A percentile compares a stretch with the other conserved stretches of the same genome.
Evolutionary conservation across 2,329 filamentous ascomycete genomes (phyloP).

Genomic region (Balansia obtecta): DNA sequence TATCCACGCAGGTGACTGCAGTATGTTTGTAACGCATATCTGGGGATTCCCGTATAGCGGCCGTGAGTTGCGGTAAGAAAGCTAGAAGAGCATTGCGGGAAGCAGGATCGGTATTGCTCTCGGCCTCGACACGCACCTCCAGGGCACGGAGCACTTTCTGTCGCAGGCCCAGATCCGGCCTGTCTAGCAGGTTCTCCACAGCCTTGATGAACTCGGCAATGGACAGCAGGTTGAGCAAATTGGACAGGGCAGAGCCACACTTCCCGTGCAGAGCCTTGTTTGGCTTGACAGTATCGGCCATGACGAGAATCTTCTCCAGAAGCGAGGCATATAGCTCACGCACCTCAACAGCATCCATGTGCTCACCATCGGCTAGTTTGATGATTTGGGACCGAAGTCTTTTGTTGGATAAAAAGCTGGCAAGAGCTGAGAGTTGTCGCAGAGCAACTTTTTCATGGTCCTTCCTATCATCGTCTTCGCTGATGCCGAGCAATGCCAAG

Average conservation of each 20-base stretch:
- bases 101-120: conserved; percentile 53
- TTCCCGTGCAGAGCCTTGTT: conserved; percentile 42
- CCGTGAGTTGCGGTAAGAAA: conserved; percentile 68
- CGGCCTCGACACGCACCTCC: conserved; percentile 64
- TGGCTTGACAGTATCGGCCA: conserved; percentile 52
- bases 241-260: conserved; percentile 60
- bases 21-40: conserved; percentile 71
- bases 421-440: conserved; percentile 43
- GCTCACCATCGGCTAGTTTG: conserved; percentile 46
- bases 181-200: conserved; percentile 67
- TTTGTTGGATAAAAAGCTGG: conserved; percentile 44
- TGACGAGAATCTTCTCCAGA: conserved; percentile 49
- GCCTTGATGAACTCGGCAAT: conserved; percentile 83
- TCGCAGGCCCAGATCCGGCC: conserved; percentile 61
- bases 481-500: conserved; percentile 52
- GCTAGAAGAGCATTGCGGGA: conserved; percentile 61
- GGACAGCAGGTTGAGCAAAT: conserved; percentile 72
- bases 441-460: conserved; percentile 39
- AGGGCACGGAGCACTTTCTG: conserved; percentile 72
- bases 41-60: conserved; percentile 59
- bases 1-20: conserved; percentile 80
- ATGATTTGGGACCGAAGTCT: conserved; percentile 43
- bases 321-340: conserved; percentile 58
- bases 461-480: conserved; percentile 32
- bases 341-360: conserved; percentile 53